These are phyloP conservation scores for Ustilago lituana DNA, from an alignment of 1,284 basidiomycete genomes.

Conservation along the genomic window DNA sequence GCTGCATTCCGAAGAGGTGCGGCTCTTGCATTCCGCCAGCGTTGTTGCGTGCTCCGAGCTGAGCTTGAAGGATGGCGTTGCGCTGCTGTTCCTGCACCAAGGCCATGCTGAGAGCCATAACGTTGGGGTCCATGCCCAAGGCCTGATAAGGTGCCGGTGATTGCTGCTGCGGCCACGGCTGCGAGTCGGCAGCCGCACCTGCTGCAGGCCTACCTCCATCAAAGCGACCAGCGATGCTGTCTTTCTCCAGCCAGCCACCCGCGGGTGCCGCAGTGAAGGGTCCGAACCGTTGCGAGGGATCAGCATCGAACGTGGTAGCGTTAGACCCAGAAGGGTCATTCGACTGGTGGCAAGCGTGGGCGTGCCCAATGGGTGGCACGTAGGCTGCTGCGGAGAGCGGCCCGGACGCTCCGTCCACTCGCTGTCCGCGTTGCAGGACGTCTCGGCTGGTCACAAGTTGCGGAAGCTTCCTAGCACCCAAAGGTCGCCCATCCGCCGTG, in stretches of 20 bases:
- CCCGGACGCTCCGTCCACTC: constrained; percentile 7
- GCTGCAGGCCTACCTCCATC: neutral
- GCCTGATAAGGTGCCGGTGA: constrained; percentile 3
- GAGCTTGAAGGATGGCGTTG: constrained; percentile 49
- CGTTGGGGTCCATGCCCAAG: constrained; percentile 33
- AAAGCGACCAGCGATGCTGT: constrained; percentile 24
- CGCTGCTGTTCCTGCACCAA: constrained; percentile 54
- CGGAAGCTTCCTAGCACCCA: constrained; percentile 39
- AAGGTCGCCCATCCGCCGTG: constrained; percentile 9
- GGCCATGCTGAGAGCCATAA: constrained; percentile 52
- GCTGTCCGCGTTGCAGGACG: constrained; percentile 40
- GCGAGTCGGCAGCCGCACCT: constrained; percentile 7
- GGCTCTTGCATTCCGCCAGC: constrained; percentile 22
- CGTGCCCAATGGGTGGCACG: constrained; percentile 55
- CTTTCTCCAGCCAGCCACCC: constrained; percentile 38
- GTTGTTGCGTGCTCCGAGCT: constrained; percentile 35
- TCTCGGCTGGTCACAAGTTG: constrained; percentile 58
- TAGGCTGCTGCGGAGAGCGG: constrained; percentile 48
- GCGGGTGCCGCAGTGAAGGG: constrained; percentile 45
- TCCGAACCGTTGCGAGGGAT: constrained; percentile 22
- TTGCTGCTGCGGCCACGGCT: constrained; percentile 23
- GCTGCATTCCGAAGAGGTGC: constrained; percentile 39
- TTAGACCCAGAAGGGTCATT: constrained; percentile 12
- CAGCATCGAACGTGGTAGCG: constrained; percentile 14
- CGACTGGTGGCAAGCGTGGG: constrained; percentile 37